Evolutionary conservation across 75 land plant genomes (phyloP), one percentile per base, ranked within the genome.

Genomic region (Isoetes taiwanensis): DNA sequence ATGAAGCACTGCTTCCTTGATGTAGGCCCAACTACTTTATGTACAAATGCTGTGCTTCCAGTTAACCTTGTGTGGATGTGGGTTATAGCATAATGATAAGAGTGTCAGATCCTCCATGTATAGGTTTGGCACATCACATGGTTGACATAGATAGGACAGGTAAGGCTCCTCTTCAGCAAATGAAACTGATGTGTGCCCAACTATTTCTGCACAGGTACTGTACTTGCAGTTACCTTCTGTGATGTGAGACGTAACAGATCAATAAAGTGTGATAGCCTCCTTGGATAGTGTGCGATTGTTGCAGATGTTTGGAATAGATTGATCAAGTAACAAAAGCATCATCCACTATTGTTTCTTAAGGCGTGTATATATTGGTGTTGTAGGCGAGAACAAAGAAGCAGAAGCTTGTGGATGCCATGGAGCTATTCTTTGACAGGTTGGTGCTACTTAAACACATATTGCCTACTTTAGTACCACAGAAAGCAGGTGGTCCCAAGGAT

Each of bases 1-100:
- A 91, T 87, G 97, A 86, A 91, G 57, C 74, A 69, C 35, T 87
- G 94, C 64, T 91, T 91, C 39, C 54, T 83, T 37, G 86, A 84
- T 75, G 97, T 89, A 76, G 71, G 11, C 12, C 4, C 3, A 8
- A 5, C 21, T 11, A 12, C 57, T 16, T 27, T 41, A 16, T n/a
- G n/a, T n/a, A n/a, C n/a, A n/a, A n/a, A n/a, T n/a, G n/a, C n/a
- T n/a, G n/a, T n/a, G n/a, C n/a, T n/a, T n/a, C n/a, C n/a, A n/a
- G n/a, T n/a, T n/a, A n/a, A n/a, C 57, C 52, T 8, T 12, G 52
- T 19, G 17, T 48, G 52, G 14, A 10, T 14, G 14, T 10, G 12
- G 9, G 9, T 37, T 10, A 14, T 37, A 14, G 9, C 14, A 10
- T 37, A 10, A 10, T 14, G 39, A 37, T 14, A 10, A 10, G 12